Evolutionary conservation across 2,329 filamentous ascomycete genomes (phyloP), one percentile per base, ranked within the genome.

Genomic region (Sporothrix sp.): DNA sequence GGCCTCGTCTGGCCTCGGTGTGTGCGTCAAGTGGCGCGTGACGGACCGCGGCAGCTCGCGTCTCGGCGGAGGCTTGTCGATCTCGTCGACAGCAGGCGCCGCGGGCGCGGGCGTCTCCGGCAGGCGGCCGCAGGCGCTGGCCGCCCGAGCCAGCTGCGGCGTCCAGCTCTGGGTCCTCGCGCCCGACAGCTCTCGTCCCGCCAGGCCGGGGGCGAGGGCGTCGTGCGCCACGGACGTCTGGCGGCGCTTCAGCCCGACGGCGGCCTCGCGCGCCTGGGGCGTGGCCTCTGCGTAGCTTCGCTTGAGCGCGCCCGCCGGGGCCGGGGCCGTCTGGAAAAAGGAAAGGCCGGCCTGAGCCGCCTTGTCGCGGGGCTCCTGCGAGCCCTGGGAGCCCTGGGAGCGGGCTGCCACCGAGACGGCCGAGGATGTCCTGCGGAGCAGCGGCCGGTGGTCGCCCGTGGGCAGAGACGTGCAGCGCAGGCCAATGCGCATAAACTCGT

Each of bases 391-490:
- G 9, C 43, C 43, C 11, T 32, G 42, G 4, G 42, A 44, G 13
- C 42, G 32, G 18, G 20, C 37, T 21, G 21, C 27, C 14, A 25
- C 6, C 4, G 47, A 33, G 1, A 40, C 44, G 10, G 20, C 20
- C 8, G 54, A 50, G 3, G 48, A 21, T 4, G 48, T 37, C 7
- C 54, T 35, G 42, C 40, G 48, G 13, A 45, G 8, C 2, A 48
- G 25, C 9, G 28, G 6, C 10, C 42, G 39, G 16, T 33, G 44
- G 14, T 18, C 33, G 3, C 36, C 42, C 21, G 53, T 56, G 32
- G 52, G 43, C 18, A 51, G 51, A 3, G 51, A 51, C 4, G 48
- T 56, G 25, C 56, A 58, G 4, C 56, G 56, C 7, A 58, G 47
- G 9, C 54, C 52, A 13, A 54, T 45, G 6, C 50, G 37, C 18